A percentile compares a stretch with the other conserved stretches of the same genome.
Conservation (phyloP, 148 eudicot species). For the Rhododendron henanense region DNA sequence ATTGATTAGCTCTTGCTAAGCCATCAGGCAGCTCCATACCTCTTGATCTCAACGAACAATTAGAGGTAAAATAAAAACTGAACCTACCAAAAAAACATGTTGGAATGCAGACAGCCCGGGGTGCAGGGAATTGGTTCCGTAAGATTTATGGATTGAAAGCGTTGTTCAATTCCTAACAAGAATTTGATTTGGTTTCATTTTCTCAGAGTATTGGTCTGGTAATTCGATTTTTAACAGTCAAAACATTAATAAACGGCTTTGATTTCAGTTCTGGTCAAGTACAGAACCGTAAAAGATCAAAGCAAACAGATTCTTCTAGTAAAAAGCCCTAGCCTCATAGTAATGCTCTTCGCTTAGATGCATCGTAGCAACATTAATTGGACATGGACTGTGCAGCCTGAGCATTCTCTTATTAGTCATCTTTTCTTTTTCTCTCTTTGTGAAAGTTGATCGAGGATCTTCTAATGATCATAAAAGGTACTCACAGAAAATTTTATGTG, state of each 20-base stretch:
- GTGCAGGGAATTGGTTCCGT: neutral
- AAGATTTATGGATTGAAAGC: neutral
- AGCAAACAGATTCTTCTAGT: no score
- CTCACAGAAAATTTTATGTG: no score
- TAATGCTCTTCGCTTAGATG: no score
- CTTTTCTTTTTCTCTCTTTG: no score
- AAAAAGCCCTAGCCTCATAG: no score
- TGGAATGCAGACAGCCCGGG: neutral
- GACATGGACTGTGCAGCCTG: no score
- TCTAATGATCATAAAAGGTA: no score
- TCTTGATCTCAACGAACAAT: neutral
- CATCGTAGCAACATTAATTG: no score
- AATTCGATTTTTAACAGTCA: no score
- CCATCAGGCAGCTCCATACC: neutral
- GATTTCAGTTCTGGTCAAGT: neutral
- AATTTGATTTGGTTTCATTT: neutral
- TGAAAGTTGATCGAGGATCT: no score
- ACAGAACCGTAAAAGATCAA: no score
- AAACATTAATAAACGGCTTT: neutral
- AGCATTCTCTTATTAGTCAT: no score
- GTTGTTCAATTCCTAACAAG: neutral
- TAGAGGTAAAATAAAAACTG: neutral
- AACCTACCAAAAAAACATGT: neutral
- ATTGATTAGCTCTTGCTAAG: neutral
- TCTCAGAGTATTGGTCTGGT: neutral